phyloP scores from a whole-genome alignment of 2,329 filamentous ascomycete genomes.

The Talaromyces sp. region DNA sequence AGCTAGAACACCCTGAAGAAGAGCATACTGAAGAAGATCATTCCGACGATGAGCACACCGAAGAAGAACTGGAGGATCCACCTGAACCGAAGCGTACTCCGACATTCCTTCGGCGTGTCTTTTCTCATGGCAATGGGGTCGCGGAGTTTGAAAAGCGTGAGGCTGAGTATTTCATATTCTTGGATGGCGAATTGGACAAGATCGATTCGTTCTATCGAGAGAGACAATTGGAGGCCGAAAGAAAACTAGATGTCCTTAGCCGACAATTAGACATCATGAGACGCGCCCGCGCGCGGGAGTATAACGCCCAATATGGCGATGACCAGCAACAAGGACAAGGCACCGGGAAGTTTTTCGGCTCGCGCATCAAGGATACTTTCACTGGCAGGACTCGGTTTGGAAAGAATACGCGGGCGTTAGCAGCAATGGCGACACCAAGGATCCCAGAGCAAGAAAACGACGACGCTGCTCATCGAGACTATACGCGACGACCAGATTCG shows the following conservation, averaged over 20 bases:
- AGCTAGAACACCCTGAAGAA: neutral
- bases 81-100: slow-evolving; percentile 28
- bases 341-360: slow-evolving; percentile 27
- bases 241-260: slow-evolving; percentile 70
- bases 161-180: slow-evolving; percentile 82
- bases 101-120: slow-evolving; percentile 43
- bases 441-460: slow-evolving; percentile 34
- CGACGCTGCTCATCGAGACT: slow-evolving; percentile 47
- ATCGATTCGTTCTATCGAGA: slow-evolving; percentile 85
- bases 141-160: slow-evolving; percentile 70
- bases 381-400: slow-evolving; percentile 54
- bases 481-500: slow-evolving; percentile 49
- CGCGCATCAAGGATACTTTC: slow-evolving; percentile 44
- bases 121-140: slow-evolving; percentile 41
- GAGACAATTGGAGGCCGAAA: slow-evolving; percentile 83
- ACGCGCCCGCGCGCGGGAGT: slow-evolving; percentile 75
- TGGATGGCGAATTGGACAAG: slow-evolving; percentile 85
- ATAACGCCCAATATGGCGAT: slow-evolving; percentile 47
- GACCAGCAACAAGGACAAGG: slow-evolving; percentile 22
- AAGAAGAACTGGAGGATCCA: slow-evolving; percentile 10
- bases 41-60: too few relatives aligned
- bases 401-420: slow-evolving; percentile 58
- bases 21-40: too few relatives aligned
- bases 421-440: slow-evolving; percentile 46
- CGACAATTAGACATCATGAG: slow-evolving; percentile 93